A percentile compares a stretch with the other conserved stretches of the same genome.
These are phyloP conservation scores for Solanum hybrid DNA, from an alignment of 305 asterid genomes.

Conservation along the genomic window DNA sequence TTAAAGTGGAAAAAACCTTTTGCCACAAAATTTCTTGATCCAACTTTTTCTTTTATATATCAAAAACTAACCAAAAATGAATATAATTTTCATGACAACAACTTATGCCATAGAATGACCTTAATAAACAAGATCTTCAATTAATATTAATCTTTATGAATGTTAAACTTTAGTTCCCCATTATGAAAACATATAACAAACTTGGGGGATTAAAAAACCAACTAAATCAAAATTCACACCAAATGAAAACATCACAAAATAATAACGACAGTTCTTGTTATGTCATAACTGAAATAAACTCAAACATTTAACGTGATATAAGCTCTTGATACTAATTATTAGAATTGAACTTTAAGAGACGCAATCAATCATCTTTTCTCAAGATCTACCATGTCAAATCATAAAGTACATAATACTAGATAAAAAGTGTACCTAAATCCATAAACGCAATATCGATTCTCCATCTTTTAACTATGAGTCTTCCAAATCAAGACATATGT, in stretches of 20 bases:
- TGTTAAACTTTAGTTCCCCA: not conserved
- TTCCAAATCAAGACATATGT: not conserved
- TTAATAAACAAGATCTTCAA: not conserved
- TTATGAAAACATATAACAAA: not conserved
- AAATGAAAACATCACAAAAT: not conserved
- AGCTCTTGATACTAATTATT: not conserved
- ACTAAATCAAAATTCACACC: not conserved
- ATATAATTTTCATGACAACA: not conserved
- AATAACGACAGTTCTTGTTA: not conserved
- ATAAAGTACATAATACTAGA: not conserved
- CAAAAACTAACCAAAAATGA: not conserved
- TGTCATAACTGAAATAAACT: not conserved
- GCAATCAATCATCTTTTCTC: not conserved
- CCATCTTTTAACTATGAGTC: not conserved
- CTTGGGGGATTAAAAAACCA: not conserved
- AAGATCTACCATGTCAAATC: not conserved
- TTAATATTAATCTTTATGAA: no score
- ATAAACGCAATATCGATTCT: not conserved
- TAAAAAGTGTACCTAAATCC: not conserved
- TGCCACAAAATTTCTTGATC: not conserved
- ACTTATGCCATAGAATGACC: not conserved
- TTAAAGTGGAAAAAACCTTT: not conserved
- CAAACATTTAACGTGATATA: not conserved
- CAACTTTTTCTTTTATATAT: not conserved
- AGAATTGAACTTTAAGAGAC: not conserved